Evolutionary conservation across 257 asterid genomes (phyloP).

Genomic region (Dorcoceras hygrometricum): DNA sequence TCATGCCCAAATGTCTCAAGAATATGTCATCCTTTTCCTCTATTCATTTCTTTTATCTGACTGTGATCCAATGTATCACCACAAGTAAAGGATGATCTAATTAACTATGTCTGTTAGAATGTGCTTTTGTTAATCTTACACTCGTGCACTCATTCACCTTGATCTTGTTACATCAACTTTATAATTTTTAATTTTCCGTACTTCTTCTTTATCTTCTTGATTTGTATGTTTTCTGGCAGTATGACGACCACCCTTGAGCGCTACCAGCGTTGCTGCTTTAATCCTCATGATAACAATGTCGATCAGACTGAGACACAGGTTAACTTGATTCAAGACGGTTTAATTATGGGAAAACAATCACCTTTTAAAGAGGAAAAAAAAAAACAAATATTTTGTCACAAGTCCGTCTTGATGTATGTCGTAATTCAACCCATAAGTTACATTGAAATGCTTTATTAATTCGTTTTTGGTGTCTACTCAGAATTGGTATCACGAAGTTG

Average conservation of each 20-base stretch:
- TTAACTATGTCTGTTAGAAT: neutral
- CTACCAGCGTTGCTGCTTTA: slow-evolving; percentile 75
- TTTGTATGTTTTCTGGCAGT: slow-evolving; percentile 35
- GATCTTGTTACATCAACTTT: neutral
- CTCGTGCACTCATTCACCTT: no score
- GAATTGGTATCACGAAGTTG: slow-evolving; percentile 88
- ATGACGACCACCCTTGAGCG: slow-evolving; percentile 70
- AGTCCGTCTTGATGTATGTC: neutral
- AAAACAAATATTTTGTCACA: no score
- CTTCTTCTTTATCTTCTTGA: neutral
- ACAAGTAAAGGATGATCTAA: no score
- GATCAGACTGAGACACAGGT: slow-evolving; percentile 77
- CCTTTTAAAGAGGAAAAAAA: no score
- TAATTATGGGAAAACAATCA: no score
- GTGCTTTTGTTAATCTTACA: no score
- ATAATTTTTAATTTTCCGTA: neutral
- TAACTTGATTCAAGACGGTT: neutral
- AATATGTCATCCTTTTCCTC: no score
- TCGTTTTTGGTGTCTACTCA: slow-evolving; percentile 23
- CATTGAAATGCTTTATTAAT: no score
- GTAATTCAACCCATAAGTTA: neutral
- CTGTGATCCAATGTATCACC: no score
- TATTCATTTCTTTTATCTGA: no score
- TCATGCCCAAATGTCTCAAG: no score
- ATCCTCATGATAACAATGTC: slow-evolving; percentile 48